A percentile compares a stretch with the other conserved stretches of the same genome.
phyloP scores from a whole-genome alignment of 108 stramenopile species.

The Parietichytrium sp. region DNA sequence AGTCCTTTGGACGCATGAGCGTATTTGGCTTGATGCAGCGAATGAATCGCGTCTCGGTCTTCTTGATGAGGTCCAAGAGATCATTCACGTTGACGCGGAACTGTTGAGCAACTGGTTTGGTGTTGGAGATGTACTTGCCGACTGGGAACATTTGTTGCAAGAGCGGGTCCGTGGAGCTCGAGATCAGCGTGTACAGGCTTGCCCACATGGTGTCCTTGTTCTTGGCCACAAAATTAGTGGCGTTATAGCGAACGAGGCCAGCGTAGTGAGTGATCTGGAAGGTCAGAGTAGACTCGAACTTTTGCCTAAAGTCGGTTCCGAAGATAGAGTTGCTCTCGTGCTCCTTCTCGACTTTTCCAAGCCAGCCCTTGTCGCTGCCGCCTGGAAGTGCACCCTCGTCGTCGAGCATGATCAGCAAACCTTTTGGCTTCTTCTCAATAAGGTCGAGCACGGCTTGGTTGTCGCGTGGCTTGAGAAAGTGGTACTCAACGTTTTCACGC shows the following conservation, averaged over 20 bases:
- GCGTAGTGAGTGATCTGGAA: slow-evolving; percentile 84
- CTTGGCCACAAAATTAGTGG: slow-evolving; percentile 67
- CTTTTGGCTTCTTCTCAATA: background rate
- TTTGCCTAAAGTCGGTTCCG: background rate
- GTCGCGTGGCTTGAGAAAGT: background rate
- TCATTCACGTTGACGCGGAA: slow-evolving; percentile 61
- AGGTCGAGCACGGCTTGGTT: background rate
- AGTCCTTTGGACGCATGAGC: slow-evolving; percentile 59
- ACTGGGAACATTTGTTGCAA: background rate
- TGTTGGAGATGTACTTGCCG: slow-evolving; percentile 5
- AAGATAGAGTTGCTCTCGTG: background rate
- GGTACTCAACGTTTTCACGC: slow-evolving; percentile 38
- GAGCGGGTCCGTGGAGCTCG: slow-evolving; percentile 21
- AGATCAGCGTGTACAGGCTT: slow-evolving; percentile 53
- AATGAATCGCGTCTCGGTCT: slow-evolving; percentile 63
- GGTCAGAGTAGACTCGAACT: slow-evolving; percentile 45
- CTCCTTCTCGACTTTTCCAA: slow-evolving; percentile 18
- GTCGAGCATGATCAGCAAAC: slow-evolving; percentile 12
- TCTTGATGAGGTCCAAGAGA: slow-evolving; percentile 67
- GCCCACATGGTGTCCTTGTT: slow-evolving; percentile 76
- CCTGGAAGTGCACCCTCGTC: slow-evolving; percentile 11
- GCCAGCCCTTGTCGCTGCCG: background rate
- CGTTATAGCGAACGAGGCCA: slow-evolving; percentile 76
- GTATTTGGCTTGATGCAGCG: slow-evolving; percentile 53
- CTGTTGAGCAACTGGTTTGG: slow-evolving; percentile 2